Evolutionary conservation across 345 rosid species (phyloP).

Genomic region (Odontarrhena argentea): DNA sequence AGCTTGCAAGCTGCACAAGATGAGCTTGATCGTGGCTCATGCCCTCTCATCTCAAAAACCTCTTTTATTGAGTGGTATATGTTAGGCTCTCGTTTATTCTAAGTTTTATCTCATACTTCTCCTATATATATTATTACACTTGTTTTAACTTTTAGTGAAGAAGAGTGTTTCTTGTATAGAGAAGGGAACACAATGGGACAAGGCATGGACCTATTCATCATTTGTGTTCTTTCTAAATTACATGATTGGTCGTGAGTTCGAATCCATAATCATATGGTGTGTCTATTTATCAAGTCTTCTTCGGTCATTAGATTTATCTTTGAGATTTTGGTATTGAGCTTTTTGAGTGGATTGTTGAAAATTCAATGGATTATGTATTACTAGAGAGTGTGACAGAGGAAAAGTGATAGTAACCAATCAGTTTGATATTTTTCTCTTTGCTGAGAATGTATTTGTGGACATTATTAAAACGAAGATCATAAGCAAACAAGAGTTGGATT

Average conservation of each 20-base stretch:
- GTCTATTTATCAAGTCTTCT: background rate
- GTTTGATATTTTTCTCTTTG: background rate
- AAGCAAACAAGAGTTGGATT: slow-evolving; percentile 1
- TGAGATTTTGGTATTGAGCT: slow-evolving; percentile 13
- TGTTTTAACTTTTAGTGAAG: slow-evolving; percentile 28
- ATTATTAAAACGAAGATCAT: slow-evolving; percentile 20
- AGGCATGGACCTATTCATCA: slow-evolving; percentile 44
- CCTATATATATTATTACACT: slow-evolving; percentile 30
- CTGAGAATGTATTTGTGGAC: slow-evolving; percentile 3
- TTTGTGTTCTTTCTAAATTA: slow-evolving; percentile 36
- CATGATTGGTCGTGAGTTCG: slow-evolving; percentile 40
- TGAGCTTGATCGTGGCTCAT: slow-evolving; percentile 79
- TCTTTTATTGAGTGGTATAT: slow-evolving; percentile 21
- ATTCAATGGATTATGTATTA: slow-evolving; percentile 15
- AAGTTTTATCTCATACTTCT: slow-evolving; percentile 28
- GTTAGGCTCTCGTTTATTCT: slow-evolving; percentile 31
- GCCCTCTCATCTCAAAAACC: slow-evolving; percentile 49
- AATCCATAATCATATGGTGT: slow-evolving; percentile 17
- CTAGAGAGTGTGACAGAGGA: background rate
- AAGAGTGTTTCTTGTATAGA: slow-evolving; percentile 31
- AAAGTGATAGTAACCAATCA: slow-evolving; percentile 18
- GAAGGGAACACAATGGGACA: slow-evolving; percentile 46
- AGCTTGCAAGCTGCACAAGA: slow-evolving; percentile 98
- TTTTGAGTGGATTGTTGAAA: slow-evolving; percentile 25
- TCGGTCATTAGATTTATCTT: background rate